These are phyloP conservation scores for Neurospora sp. DNA, from an alignment of 495 filamentous ascomycete genomes.

Conservation along the genomic window DNA sequence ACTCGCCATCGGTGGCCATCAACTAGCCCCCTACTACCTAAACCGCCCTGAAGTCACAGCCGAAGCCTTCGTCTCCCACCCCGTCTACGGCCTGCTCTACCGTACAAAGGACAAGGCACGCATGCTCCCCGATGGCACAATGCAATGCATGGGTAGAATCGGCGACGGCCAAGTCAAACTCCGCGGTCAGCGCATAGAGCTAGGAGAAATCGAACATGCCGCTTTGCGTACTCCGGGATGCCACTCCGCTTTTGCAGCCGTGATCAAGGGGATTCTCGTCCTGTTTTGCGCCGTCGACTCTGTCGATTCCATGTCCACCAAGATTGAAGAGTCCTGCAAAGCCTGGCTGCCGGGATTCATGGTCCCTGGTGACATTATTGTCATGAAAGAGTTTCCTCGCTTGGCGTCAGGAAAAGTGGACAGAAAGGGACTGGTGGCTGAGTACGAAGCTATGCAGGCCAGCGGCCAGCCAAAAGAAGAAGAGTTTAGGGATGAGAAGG, in stretches of 20 bases:
- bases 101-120: slow-evolving; percentile 77
- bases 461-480: not conserved
- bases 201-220: slow-evolving; percentile 72
- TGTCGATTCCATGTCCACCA: slow-evolving; percentile 15
- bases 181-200: slow-evolving; percentile 69
- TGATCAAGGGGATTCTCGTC: slow-evolving; percentile 51
- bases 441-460: slow-evolving; percentile 33
- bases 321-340: slow-evolving; percentile 47
- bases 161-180: slow-evolving; percentile 71
- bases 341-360: slow-evolving; percentile 69
- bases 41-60: slow-evolving; percentile 70
- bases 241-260: slow-evolving; percentile 45
- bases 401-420: slow-evolving; percentile 74
- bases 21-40: slow-evolving; percentile 73
- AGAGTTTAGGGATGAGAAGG: slow-evolving; percentile 23
- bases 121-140: slow-evolving; percentile 52
- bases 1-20: slow-evolving; percentile 67
- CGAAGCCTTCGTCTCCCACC: slow-evolving; percentile 51
- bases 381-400: slow-evolving; percentile 51
- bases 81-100: slow-evolving; percentile 50
- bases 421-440: slow-evolving; percentile 47
- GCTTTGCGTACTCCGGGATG: slow-evolving; percentile 43
- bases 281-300: slow-evolving; percentile 51
- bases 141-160: slow-evolving; percentile 79
- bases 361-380: slow-evolving; percentile 59